Conservation (phyloP, 768 basidiomycete genomes). For the Leccinum broughii region DNA sequence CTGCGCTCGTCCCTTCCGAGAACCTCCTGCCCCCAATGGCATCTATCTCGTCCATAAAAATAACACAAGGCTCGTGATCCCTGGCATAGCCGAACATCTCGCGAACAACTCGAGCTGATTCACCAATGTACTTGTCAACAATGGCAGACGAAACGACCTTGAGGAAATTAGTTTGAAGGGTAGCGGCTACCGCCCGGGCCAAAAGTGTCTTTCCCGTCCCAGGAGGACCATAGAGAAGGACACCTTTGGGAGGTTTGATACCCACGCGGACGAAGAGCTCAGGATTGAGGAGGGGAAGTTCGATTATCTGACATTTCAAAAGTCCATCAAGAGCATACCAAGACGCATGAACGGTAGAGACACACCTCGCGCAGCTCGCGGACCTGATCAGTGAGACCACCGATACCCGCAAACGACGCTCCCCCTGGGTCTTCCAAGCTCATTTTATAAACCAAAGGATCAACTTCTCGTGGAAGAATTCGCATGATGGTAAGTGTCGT, state of each 20-base stretch:
- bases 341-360: constrained; percentile 5
- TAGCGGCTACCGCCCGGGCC: constrained; percentile 94
- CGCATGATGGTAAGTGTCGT: constrained; percentile 99
- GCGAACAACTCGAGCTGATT: constrained; percentile 91
- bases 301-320: constrained; percentile 69
- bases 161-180: constrained; percentile 92
- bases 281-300: constrained; percentile 90
- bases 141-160: constrained; percentile 99
- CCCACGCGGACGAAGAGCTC: constrained; percentile 95
- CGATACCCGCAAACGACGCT: constrained; percentile 94
- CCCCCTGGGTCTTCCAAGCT: constrained; percentile 96
- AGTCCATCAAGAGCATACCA: not conserved
- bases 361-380: constrained; percentile 91
- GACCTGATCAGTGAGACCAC: constrained; percentile 94
- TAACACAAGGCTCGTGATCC: constrained; percentile 98
- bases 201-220: constrained; percentile 97
- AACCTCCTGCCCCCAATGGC: constrained; percentile 92
- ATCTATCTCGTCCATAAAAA: constrained; percentile 98
- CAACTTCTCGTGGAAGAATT: constrained; percentile 94
- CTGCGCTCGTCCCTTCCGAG: constrained; percentile 96
- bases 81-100: constrained; percentile 99
- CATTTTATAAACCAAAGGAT: constrained; percentile 99
- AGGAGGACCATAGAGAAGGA: constrained; percentile 93
- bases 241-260: constrained; percentile 95
- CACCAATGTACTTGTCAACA: constrained; percentile 98